Conservation (phyloP, 805 yeast genomes). For the baker's yeast (Saccharomyces cerevisiae) region DNA sequence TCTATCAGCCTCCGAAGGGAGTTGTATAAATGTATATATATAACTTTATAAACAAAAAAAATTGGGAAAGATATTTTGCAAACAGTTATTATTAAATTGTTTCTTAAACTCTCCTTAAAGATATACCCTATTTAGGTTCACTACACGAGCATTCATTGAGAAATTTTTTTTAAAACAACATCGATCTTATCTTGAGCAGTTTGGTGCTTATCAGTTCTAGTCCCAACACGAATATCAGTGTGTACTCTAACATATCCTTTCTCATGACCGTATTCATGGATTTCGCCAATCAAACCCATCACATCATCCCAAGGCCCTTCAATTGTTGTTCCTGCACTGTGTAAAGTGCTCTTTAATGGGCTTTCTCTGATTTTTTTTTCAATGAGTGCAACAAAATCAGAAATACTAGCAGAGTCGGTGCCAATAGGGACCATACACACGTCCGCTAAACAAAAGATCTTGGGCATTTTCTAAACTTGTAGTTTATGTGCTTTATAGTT, state of each 20-base stretch:
- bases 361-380: constrained; percentile 56
- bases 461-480: not conserved
- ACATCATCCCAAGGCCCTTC: constrained; percentile 93
- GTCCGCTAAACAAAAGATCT: constrained; percentile 69
- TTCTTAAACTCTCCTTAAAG: not conserved
- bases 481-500: not conserved
- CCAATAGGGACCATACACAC: constrained; percentile 85
- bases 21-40: constrained; percentile 2
- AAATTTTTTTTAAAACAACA: constrained; percentile 48
- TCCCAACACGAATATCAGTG: constrained; percentile 80
- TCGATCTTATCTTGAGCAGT: constrained; percentile 65
- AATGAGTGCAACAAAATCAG: constrained; percentile 67
- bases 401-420: constrained; percentile 67
- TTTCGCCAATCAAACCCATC: constrained; percentile 64
- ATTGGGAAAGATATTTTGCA: not conserved
- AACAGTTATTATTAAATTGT: not conserved
- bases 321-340: constrained; percentile 88
- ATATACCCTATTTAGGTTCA: not conserved
- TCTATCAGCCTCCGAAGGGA: not conserved
- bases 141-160: constrained; percentile 10
- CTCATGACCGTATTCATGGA: constrained; percentile 65
- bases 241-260: constrained; percentile 73
- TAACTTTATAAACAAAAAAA: constrained; percentile 2
- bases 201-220: constrained; percentile 69
- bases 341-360: constrained; percentile 60